Evolutionary conservation across 805 yeast genomes (phyloP), one percentile per base, ranked within the genome.

Genomic region (Ogataea angusta): DNA sequence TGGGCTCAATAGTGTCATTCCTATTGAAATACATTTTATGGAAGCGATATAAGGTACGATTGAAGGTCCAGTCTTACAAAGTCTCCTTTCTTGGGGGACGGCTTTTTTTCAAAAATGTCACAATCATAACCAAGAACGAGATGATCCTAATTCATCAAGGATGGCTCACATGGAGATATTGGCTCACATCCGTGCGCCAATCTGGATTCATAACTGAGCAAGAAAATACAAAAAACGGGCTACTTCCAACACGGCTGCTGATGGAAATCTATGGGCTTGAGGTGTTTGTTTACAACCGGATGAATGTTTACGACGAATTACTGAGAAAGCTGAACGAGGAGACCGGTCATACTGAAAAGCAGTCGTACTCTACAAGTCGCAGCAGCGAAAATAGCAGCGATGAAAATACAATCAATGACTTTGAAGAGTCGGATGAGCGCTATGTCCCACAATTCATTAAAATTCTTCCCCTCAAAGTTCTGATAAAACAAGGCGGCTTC

Each of bases 111-210:
- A 84, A 82, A 49, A 87, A 89, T 59, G 57, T 90, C 14, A 76
- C 85, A 3, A 69, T 86, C 10, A 76, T 85, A 5, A 84, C 88
- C n/a, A 70, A 78, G 35, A 83, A 90, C 62, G 78, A 79, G 46
- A 79, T 95, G 2, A 56, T 87, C 1, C 75, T 87, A 8, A 70
- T 85, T 1, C 72, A 85, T 19, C 80, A 82, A 45, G 84, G 91
- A 1, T 76, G 78, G 51, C 56, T 91, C 19, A 85, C 95, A 0
- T 93, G 98, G 98, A 64, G 95, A 45, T 91, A 88, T 60, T 93
- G 98, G 98, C 66, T 87, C 37, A 64, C 68, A 4, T 49, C 63
- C 23, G 67, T 73, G 10, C 59, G 79, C 38, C 49, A 66, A 16
- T 60, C 76, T 2, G 66, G 63, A 26, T 62, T 67, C 36, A 53